These are phyloP conservation scores for Citrus reticulata DNA, from an alignment of 345 rosid species.

Conservation along the genomic window DNA sequence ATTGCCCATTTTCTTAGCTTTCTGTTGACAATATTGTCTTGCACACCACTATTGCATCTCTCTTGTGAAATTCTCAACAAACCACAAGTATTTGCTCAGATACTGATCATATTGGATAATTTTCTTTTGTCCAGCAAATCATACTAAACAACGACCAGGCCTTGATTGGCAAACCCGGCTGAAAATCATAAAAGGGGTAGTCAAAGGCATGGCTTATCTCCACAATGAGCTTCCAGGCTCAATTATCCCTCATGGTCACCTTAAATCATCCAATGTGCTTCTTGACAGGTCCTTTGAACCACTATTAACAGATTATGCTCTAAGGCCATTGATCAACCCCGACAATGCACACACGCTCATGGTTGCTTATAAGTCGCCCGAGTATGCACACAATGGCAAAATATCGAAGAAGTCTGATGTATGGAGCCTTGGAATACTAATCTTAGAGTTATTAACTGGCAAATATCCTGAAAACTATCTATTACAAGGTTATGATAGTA, in stretches of 20 bases:
- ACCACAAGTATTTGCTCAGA: no score
- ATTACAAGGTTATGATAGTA: slow-evolving; percentile 33
- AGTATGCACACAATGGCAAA: slow-evolving; percentile 38
- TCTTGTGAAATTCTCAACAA: no score
- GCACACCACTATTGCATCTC: no score
- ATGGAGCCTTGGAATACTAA: slow-evolving; percentile 66
- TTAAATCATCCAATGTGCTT: slow-evolving; percentile 77
- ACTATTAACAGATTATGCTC: slow-evolving; percentile 50
- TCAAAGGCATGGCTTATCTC: slow-evolving; percentile 56
- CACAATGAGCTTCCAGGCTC: slow-evolving; percentile 52
- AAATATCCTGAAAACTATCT: slow-evolving; percentile 67
- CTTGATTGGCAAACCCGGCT: slow-evolving; percentile 60
- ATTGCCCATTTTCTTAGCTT: no score
- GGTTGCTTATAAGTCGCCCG: slow-evolving; percentile 72
- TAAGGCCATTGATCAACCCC: slow-evolving; percentile 59
- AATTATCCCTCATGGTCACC: slow-evolving; percentile 66
- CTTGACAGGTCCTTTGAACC: slow-evolving; percentile 49
- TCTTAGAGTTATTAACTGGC: slow-evolving; percentile 60
- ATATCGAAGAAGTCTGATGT: slow-evolving; percentile 58
- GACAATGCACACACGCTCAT: slow-evolving; percentile 56
- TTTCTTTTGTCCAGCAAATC: slow-evolving; percentile 45
- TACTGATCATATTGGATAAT: no score
- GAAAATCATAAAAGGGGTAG: slow-evolving; percentile 64
- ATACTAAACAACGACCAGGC: slow-evolving; percentile 35
- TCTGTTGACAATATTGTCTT: no score